Base-by-base conservation (phyloP, 192 early-diverging fungal genomes). In the Linnemannia zychae region DNA sequence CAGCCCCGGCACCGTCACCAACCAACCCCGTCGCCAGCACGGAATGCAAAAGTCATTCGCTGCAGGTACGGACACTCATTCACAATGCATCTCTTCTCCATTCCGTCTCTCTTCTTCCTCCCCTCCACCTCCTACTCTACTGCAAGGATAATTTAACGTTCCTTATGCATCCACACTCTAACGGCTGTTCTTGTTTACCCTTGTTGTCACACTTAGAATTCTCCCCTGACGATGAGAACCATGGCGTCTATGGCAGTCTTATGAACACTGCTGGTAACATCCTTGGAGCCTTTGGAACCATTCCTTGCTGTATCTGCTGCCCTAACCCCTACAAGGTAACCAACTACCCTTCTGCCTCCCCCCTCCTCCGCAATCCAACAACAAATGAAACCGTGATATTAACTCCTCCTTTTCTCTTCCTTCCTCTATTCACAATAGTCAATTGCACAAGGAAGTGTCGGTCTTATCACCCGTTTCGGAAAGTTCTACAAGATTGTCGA, bases 261-360 rank as follows among this genome's bases (percentile, higher is more conserved):
- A 87, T 92, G 77, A 91, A 91, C 66, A 60, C 60, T 28, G 67
- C 89, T 4, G 91, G 91, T 36, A 67, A 68, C 33, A 20, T 87
- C 49, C 67, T 87, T 33, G 91, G 91, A 24, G 71, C 79, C 16
- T 52, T 91, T 12, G 91, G 91, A n/a, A 73, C 88, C 48, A 79
- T 91, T 37, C 91, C 91, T 36, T 81, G 82, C 67, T 87, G 83
- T 60, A 18, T 87, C 49, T 90, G 90, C 74, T 91, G 76, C 31
- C 91, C 91, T 36, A 95, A 92, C 72, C 95, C 95, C 7, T 96
- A 92, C 79, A 90, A 92, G 76, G 86, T 82, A 72, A 20, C 92
- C 95, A 75, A 93, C 93, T 53, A 92, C 90, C 33, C 12, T 28
- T 9, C 65, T 44, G 20, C 48, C 11, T 38, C 7, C 20, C 11